Percentiles rank a stretch among this genome's conserved stretches.
These are phyloP conservation scores for Waltergamsia citrina DNA, from an alignment of 2,329 filamentous ascomycete species.

Conservation along the genomic window DNA sequence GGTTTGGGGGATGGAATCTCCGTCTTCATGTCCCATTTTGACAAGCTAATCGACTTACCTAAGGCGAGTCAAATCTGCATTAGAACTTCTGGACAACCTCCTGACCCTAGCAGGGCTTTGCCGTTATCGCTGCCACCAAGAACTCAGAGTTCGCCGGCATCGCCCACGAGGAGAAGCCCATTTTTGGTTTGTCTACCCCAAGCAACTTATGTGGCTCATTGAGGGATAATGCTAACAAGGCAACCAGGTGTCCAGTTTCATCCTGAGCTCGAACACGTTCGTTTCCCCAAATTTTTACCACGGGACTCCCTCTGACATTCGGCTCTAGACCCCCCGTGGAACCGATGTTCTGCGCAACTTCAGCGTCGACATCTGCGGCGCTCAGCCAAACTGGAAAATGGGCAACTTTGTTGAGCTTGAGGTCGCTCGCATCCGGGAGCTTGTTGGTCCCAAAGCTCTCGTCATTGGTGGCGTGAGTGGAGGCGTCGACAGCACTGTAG, in stretches of 20 bases:
- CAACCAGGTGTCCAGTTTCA: constrained; percentile 68
- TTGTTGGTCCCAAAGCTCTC: constrained; percentile 75
- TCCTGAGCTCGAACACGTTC: constrained; percentile 54
- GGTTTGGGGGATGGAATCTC: constrained; percentile 47
- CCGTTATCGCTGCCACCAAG: constrained; percentile 61
- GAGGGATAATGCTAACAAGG: background rate
- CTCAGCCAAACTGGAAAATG: constrained; percentile 76
- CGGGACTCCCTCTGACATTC: constrained; percentile 2
- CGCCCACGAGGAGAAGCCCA: constrained; percentile 58
- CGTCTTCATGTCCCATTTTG: constrained; percentile 81
- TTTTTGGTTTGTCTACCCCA: constrained; percentile 45
- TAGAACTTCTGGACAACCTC: background rate
- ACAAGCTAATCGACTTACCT: constrained; percentile 72
- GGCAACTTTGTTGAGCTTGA: constrained; percentile 72
- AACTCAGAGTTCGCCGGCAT: constrained; percentile 78
- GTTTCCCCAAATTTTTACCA: constrained; percentile 1
- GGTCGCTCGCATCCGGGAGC: constrained; percentile 66
- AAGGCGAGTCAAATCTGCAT: constrained; percentile 21
- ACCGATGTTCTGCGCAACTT: constrained; percentile 73
- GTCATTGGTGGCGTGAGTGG: constrained; percentile 59
- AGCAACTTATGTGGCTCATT: background rate
- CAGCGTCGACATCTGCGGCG: constrained; percentile 70
- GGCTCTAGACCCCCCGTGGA: constrained; percentile 59
- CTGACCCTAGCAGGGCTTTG: constrained; percentile 39
- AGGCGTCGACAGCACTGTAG: constrained; percentile 85